These are phyloP conservation scores for Sechiopsis laciniata DNA, from an alignment of 306 rosid genomes.

Conservation along the genomic window DNA sequence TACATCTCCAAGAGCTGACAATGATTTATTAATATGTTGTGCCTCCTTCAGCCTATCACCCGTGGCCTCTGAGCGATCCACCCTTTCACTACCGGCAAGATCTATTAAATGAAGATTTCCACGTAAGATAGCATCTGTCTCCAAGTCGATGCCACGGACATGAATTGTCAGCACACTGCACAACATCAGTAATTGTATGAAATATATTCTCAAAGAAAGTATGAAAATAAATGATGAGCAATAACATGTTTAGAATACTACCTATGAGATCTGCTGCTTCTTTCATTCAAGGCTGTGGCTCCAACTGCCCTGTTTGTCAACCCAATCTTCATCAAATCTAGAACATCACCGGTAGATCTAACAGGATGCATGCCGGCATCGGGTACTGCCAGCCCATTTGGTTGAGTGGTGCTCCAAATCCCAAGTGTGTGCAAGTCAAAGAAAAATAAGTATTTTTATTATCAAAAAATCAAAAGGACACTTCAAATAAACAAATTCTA, in stretches of 20 bases:
- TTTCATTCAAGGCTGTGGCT: constrained; percentile 90
- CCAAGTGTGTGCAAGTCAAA: constrained; percentile 98
- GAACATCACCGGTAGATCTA: constrained; percentile 66
- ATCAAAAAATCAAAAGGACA: not conserved
- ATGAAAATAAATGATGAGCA: constrained; percentile 20
- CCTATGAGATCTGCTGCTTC: constrained; percentile 99
- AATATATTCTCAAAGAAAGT: constrained; percentile 15
- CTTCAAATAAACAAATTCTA: not conserved
- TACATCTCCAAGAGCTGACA: constrained; percentile 98
- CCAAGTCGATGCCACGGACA: constrained; percentile 84
- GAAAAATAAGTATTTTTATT: constrained; percentile 33
- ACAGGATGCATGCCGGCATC: constrained; percentile 95
- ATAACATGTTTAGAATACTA: constrained; percentile 25
- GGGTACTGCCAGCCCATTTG: constrained; percentile 96
- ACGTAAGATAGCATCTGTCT: constrained; percentile 68
- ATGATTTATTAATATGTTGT: constrained; percentile 90
- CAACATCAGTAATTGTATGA: constrained; percentile 20
- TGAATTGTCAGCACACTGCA: constrained; percentile 89
- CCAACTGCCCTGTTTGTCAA: constrained; percentile 72
- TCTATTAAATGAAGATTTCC: constrained; percentile 90
- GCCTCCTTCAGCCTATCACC: constrained; percentile 99
- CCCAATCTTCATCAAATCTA: constrained; percentile 77
- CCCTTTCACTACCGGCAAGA: constrained; percentile 99
- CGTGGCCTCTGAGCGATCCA: constrained; percentile 91
- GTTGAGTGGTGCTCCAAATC: constrained; percentile 93